Base-by-base conservation (phyloP, 1,284 basidiomycete species). In the Melampsora americana region DNA sequence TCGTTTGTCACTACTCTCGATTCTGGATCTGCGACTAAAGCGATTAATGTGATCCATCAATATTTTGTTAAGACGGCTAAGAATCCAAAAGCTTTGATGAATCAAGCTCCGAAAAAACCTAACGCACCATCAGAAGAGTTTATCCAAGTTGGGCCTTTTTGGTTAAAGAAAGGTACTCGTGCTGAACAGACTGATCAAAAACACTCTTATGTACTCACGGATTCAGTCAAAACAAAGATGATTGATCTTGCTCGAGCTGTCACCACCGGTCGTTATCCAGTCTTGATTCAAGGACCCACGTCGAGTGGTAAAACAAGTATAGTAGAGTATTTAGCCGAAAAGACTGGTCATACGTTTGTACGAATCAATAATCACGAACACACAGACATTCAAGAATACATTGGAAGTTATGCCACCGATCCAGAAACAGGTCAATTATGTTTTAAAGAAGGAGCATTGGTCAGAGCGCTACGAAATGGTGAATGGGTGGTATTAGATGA, bases 301-400 rank as follows among this genome's bases (percentile, higher is more conserved):
- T 98, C 95, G 0, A 92, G 91, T 70, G 96, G 96, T 56, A 99
- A 99, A 85, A 99, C 96, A 0, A 95, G 92, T 81, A 92, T 96
- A 0, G 90, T 99, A 76, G 95, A 98, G 84, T 98, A 96, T 83
- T 88, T 99, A 28, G 95, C 96, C 1, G 88, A 88, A 77, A 87
- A 92, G 77, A 98, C 95, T 0, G 95, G 96, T 0, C 96, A 99
- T 85, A 88, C 88, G 39, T 99, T 99, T 82, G 90, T 99, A 35
- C 92, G 96, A 48, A 98, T 99, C 87, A 99, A 99, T 85, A 99
- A 99, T 81, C 96, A 99, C 84, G 96, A 99, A 81, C 96, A 99
- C 82, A 99, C 96, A 5, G 96, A 99, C 83, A 95, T 85, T 70
- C 96, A 99, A 82, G 96, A 99, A 82, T 99, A 99, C 82, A 87